phyloP scores from a whole-genome alignment of 129 eudicot genomes.

The Escallonia rubra region DNA sequence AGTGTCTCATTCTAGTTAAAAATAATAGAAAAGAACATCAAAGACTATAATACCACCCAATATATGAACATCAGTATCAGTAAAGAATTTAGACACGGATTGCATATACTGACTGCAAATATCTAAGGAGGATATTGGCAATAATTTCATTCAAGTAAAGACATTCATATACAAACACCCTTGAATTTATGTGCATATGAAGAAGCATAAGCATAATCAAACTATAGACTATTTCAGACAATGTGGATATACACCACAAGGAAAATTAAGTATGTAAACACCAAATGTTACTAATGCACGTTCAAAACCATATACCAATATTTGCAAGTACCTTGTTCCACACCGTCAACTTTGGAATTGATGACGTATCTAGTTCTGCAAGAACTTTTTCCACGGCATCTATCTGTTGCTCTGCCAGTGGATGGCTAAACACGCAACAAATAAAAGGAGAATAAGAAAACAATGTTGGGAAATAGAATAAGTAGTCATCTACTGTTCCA shows the following conservation, averaged over 20 bases:
- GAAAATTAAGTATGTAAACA: background rate
- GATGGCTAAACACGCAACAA: constrained; percentile 57
- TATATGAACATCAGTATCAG: too few species aligned
- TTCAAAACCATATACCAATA: background rate
- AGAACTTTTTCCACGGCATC: constrained; percentile 90
- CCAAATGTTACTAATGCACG: background rate
- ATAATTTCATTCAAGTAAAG: too few species aligned
- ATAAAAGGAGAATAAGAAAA: constrained; percentile 26
- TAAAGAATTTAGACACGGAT: too few species aligned
- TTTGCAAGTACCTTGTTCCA: constrained; percentile 81
- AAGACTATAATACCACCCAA: too few species aligned
- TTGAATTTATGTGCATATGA: too few species aligned
- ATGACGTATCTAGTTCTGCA: constrained; percentile 68
- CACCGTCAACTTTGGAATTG: constrained; percentile 76
- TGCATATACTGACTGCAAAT: too few species aligned
- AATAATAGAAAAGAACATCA: too few species aligned
- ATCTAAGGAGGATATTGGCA: too few species aligned
- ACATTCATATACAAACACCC: too few species aligned
- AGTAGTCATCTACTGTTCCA: background rate
- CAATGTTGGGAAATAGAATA: constrained; percentile 5
- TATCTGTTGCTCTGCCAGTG: constrained; percentile 81
- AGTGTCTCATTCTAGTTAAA: too few species aligned
- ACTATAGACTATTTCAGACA: too few species aligned
- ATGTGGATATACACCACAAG: background rate
- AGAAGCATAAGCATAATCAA: too few species aligned